Conservation (phyloP, 352 stramenopile species). For the Phytophthora pinifolia region DNA sequence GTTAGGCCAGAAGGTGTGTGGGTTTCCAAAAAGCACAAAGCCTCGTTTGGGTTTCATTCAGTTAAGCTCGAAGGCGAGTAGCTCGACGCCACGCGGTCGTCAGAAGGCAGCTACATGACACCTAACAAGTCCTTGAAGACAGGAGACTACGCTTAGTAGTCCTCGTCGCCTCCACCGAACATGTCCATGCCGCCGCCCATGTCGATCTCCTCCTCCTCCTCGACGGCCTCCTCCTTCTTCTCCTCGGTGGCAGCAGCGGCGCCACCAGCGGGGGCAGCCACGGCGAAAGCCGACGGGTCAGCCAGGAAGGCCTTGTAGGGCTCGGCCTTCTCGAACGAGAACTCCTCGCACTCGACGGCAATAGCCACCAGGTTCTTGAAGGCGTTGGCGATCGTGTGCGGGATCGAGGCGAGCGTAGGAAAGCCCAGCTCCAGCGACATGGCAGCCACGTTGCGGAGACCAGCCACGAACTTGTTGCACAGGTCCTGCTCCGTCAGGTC, state of each 20-base stretch:
- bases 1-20: no score
- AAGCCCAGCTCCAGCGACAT: conserved; percentile 96
- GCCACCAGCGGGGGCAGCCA: conserved; percentile 83
- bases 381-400: conserved; percentile 98
- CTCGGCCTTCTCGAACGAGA: conserved; percentile 98
- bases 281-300: conserved; percentile 93
- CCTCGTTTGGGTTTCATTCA: conserved; percentile 29
- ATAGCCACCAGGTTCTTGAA: conserved; percentile 98
- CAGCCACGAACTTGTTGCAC: conserved; percentile 94
- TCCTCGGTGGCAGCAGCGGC: conserved; percentile 63
- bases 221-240: conserved; percentile 62
- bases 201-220: conserved; percentile 84
- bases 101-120: conserved; percentile 2
- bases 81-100: conserved; percentile 2
- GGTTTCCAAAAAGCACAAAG: conserved; percentile 20
- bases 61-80: conserved; percentile 17
- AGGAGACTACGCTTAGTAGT: conserved; percentile 58
- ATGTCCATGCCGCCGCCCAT: conserved; percentile 89
- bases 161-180: conserved; percentile 65
- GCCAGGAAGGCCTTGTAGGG: conserved; percentile 96
- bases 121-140: not conserved
- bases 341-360: conserved; percentile 94
- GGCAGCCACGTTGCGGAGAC: conserved; percentile 93
- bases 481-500: conserved; percentile 99
- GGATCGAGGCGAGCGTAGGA: conserved; percentile 97